These are phyloP conservation scores for Escallonia rubra DNA, from an alignment of 129 eudicot genomes.

Conservation along the genomic window DNA sequence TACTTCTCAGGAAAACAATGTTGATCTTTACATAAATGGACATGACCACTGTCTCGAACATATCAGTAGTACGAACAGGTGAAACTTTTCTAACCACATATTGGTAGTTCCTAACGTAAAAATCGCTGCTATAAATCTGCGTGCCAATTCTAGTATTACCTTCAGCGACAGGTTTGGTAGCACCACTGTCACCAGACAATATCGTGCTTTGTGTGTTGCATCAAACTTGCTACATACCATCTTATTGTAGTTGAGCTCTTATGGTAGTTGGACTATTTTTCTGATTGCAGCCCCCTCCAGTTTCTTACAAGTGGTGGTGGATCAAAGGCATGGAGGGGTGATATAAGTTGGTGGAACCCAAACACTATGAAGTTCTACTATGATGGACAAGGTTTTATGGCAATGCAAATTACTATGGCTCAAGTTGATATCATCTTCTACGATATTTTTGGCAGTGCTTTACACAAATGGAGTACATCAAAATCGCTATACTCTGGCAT, in stretches of 20 bases:
- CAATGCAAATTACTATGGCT: constrained; percentile 34
- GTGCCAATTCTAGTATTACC: neutral
- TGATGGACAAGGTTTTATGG: constrained; percentile 93
- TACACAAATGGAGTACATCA: constrained; percentile 64
- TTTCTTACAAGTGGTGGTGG: constrained; percentile 90
- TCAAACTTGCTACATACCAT: too few species aligned
- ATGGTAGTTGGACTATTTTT: neutral
- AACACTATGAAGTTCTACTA: constrained; percentile 58
- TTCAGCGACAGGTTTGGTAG: neutral
- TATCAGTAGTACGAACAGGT: constrained; percentile 55
- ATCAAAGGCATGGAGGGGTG: constrained; percentile 87
- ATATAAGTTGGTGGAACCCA: constrained; percentile 27
- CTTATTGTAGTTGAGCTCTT: too few species aligned
- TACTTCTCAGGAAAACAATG: constrained; percentile 54
- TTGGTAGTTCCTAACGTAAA: too few species aligned
- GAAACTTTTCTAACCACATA: neutral
- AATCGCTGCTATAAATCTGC: too few species aligned
- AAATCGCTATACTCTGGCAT: constrained; percentile 21
- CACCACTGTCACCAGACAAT: neutral
- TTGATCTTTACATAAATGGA: constrained; percentile 80
- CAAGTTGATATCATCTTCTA: constrained; percentile 39
- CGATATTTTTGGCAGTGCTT: constrained; percentile 50
- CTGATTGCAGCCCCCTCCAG: constrained; percentile 52
- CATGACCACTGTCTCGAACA: constrained; percentile 92
- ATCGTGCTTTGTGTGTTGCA: neutral